Percentiles rank a stretch among this genome's conserved stretches.
Evolutionary conservation across 2,329 filamentous ascomycete species (phyloP).

Genomic region (Neocucurbitaria cava): DNA sequence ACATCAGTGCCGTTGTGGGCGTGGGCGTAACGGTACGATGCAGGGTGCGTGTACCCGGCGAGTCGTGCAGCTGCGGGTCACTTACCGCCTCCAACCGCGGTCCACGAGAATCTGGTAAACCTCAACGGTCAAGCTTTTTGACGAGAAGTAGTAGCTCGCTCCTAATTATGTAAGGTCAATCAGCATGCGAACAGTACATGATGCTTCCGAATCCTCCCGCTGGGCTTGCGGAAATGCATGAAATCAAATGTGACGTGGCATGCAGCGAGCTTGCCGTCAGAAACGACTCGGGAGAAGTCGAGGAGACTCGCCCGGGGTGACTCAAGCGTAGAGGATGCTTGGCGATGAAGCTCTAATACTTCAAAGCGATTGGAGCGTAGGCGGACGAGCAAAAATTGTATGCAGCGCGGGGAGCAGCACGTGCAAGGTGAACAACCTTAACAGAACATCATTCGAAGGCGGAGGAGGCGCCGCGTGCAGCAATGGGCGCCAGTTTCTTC

Average conservation of each 20-base stretch:
- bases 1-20: slow-evolving; percentile 10
- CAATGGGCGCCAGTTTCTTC: slow-evolving; percentile 8
- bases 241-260: slow-evolving; percentile 19
- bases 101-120: slow-evolving; percentile 77
- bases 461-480: slow-evolving; percentile 11
- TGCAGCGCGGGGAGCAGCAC: slow-evolving; percentile 30
- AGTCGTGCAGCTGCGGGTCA: slow-evolving; percentile 10
- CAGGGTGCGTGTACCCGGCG: slow-evolving; percentile 3
- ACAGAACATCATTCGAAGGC: slow-evolving; percentile 31
- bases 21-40: slow-evolving; percentile 6
- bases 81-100: slow-evolving; percentile 79
- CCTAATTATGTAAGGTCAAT: slow-evolving; percentile 58
- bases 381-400: slow-evolving; percentile 8
- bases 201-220: slow-evolving; percentile 18
- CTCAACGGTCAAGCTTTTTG: slow-evolving; percentile 65
- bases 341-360: slow-evolving; percentile 15
- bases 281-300: neutral
- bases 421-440: slow-evolving; percentile 34
- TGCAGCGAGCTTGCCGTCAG: neutral
- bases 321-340: slow-evolving; percentile 18
- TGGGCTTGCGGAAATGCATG: neutral
- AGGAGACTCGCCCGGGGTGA: slow-evolving; percentile 2
- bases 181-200: slow-evolving; percentile 14
- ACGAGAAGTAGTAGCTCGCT: slow-evolving; percentile 73
- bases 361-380: slow-evolving; percentile 15